A percentile compares a stretch with the other conserved stretches of the same genome.
Conservation (phyloP, 2,329 filamentous ascomycete species). For the Aspergillus tubingensis region DNA sequence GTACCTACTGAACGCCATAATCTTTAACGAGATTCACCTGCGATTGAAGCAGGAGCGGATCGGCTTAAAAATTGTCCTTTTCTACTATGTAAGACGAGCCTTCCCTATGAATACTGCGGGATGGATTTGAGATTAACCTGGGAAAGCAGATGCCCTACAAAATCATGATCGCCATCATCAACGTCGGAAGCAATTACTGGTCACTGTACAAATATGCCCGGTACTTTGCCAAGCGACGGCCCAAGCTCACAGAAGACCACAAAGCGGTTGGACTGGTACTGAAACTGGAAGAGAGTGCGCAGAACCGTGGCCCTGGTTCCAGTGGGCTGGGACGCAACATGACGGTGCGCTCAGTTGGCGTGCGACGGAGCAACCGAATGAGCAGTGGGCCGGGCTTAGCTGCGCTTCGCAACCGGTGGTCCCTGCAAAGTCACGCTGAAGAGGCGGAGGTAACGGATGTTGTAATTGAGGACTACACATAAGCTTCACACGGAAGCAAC, state of each 20-base stretch:
- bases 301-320: background rate
- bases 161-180: slow-evolving; percentile 47
- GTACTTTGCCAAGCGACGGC: slow-evolving; percentile 51
- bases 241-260: slow-evolving; percentile 52
- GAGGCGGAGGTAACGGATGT: background rate
- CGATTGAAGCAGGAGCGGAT: slow-evolving; percentile 49
- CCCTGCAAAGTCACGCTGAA: background rate
- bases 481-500: background rate
- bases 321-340: slow-evolving; percentile 10
- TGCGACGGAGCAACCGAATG: background rate
- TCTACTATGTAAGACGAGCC: slow-evolving; percentile 41
- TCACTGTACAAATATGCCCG: slow-evolving; percentile 49
- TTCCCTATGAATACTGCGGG: fast-evolving
- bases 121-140: background rate
- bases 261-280: slow-evolving; percentile 40
- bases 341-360: slow-evolving; percentile 13
- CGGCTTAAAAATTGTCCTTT: slow-evolving; percentile 36
- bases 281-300: slow-evolving; percentile 22
- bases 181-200: slow-evolving; percentile 46
- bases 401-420: background rate
- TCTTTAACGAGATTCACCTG: slow-evolving; percentile 54
- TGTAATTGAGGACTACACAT: background rate
- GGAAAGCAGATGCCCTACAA: slow-evolving; percentile 42
- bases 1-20: slow-evolving; percentile 47
- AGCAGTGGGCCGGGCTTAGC: background rate